Conservation (phyloP, 768 basidiomycete genomes). For the Mycena metata region DNA sequence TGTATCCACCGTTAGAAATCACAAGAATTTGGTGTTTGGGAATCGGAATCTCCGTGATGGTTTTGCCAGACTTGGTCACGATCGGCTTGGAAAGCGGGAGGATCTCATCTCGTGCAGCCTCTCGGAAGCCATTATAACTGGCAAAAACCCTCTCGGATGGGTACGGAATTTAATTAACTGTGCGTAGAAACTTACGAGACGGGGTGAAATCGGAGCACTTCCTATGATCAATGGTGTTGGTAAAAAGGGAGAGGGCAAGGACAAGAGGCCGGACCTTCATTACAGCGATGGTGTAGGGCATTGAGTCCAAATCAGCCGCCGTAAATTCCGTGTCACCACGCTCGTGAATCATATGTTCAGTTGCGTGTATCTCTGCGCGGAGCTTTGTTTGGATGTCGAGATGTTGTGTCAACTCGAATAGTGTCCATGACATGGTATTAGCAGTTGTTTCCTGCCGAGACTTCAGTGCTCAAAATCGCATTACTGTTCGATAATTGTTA, state of each 20-base stretch:
- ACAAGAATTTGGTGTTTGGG: conserved; percentile 65
- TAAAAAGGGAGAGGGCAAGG: not conserved
- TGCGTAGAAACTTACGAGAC: conserved; percentile 3
- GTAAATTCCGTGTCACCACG: conserved; percentile 58
- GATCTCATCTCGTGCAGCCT: conserved; percentile 64
- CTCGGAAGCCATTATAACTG: conserved; percentile 1
- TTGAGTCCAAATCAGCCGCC: conserved; percentile 62
- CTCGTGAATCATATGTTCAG: conserved; percentile 50
- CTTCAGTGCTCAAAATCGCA: not conserved
- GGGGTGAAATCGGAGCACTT: conserved; percentile 14
- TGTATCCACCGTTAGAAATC: conserved; percentile 67
- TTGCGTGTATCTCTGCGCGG: conserved; percentile 68
- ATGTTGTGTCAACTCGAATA: conserved; percentile 72
- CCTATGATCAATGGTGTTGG: not conserved
- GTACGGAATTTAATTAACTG: too few species aligned
- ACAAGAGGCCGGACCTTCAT: conserved; percentile 53
- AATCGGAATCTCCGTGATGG: conserved; percentile 59
- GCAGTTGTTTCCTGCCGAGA: conserved; percentile 72
- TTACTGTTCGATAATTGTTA: not conserved
- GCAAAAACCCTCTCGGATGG: not conserved
- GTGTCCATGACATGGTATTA: conserved; percentile 69
- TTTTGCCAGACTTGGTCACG: conserved; percentile 58
- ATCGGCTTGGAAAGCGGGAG: conserved; percentile 72
- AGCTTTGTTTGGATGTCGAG: conserved; percentile 72
- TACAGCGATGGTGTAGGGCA: conserved; percentile 63